These are phyloP conservation scores for Lasiosphaeria miniovina DNA, from an alignment of 495 filamentous ascomycete species.

Conservation along the genomic window DNA sequence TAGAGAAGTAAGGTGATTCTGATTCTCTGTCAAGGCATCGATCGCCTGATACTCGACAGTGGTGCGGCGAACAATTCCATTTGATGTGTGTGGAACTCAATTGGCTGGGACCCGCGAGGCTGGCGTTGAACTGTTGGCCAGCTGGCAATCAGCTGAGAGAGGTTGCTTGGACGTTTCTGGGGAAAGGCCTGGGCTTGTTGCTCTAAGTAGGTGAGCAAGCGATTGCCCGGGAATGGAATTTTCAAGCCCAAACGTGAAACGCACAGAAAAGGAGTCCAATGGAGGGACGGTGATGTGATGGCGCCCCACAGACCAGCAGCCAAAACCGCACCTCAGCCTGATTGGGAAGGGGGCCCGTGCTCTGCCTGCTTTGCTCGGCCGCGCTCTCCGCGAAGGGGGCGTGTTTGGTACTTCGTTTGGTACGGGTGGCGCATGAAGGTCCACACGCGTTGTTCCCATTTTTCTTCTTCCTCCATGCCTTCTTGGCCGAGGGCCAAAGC, in stretches of 20 bases:
- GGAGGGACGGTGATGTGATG: not conserved
- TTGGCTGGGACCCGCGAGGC: no score
- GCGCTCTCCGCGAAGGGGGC: not conserved
- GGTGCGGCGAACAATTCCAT: no score
- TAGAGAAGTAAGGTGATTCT: no score
- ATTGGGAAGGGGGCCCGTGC: not conserved
- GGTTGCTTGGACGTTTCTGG: no score
- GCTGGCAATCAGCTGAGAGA: no score
- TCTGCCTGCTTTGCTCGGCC: not conserved
- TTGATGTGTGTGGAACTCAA: no score
- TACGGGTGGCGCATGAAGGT: not conserved
- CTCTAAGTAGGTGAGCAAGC: no score
- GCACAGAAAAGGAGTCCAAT: slow-evolving; percentile 1
- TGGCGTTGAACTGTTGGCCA: no score
- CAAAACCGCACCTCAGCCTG: not conserved
- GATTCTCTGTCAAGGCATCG: no score
- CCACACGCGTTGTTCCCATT: not conserved
- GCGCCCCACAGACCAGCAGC: not conserved
- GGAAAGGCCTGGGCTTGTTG: no score
- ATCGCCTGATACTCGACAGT: no score
- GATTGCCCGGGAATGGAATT: not conserved
- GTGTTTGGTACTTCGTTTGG: not conserved
- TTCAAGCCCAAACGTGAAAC: not conserved
- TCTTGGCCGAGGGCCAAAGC: not conserved
- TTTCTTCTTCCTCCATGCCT: not conserved